Evolutionary conservation across 352 stramenopile genomes (phyloP).

Genomic region (Globisporangium echinulatum): DNA sequence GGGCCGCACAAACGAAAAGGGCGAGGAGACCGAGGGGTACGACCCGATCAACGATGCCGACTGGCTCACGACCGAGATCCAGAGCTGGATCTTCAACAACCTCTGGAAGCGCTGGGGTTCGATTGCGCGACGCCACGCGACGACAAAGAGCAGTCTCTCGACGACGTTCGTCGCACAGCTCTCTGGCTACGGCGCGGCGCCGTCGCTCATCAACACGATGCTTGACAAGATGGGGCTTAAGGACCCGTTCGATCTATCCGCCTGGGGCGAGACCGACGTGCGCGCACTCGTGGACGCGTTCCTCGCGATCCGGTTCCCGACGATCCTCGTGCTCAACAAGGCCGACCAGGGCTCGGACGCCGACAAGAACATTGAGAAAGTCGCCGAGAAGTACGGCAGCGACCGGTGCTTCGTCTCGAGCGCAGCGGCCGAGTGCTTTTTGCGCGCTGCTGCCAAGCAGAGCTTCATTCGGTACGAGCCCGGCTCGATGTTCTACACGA

Average conservation of each 20-base stretch:
- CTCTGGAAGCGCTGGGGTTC: constrained; percentile 80
- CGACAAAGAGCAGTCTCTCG: constrained; percentile 62
- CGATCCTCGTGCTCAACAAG: constrained; percentile 87
- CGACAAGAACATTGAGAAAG: constrained; percentile 84
- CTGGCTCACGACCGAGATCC: constrained; percentile 83
- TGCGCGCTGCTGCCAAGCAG: constrained; percentile 71
- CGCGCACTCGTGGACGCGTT: constrained; percentile 76
- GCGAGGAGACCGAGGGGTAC: constrained; percentile 81
- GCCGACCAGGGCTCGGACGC: constrained; percentile 80
- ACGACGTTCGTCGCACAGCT: constrained; percentile 70
- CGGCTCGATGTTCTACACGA: constrained; percentile 83
- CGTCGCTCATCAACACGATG: constrained; percentile 65
- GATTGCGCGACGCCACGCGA: constrained; percentile 66
- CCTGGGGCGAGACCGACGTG: constrained; percentile 58
- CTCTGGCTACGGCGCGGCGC: constrained; percentile 73
- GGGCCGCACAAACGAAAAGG: constrained; percentile 87
- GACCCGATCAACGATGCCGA: constrained; percentile 86
- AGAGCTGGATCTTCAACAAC: constrained; percentile 88
- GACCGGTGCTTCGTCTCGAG: constrained; percentile 85
- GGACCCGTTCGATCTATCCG: constrained; percentile 53
- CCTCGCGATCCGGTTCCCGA: constrained; percentile 75
- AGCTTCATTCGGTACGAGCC: constrained; percentile 80
- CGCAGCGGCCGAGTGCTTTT: constrained; percentile 78
- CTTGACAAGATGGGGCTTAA: constrained; percentile 57
- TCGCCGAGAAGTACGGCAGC: constrained; percentile 84